Percentiles rank a stretch among this genome's conserved stretches.
phyloP scores from a whole-genome alignment of 2,329 filamentous ascomycete species.

The Juglanconis juglandina region DNA sequence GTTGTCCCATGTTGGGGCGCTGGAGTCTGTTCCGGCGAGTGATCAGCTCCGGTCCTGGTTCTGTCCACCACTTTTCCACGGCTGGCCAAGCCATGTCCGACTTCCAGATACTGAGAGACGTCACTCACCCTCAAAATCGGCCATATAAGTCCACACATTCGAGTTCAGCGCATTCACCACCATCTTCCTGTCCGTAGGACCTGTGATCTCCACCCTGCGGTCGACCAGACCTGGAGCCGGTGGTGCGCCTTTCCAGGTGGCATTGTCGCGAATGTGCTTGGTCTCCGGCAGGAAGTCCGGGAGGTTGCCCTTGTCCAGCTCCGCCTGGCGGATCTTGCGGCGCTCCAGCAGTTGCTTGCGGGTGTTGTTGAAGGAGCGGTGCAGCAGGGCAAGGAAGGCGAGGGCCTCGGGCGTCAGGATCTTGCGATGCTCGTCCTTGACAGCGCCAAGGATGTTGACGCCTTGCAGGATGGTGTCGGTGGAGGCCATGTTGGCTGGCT shows the following conservation, averaged over 20 bases:
- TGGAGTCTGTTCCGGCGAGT: constrained; percentile 64
- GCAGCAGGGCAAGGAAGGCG: constrained; percentile 88
- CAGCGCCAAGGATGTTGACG: constrained; percentile 76
- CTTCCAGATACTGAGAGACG: neutral
- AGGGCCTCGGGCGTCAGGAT: constrained; percentile 88
- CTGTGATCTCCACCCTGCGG: constrained; percentile 93
- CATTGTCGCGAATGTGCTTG: constrained; percentile 88
- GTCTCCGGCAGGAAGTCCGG: constrained; percentile 97
- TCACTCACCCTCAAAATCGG: constrained; percentile 85
- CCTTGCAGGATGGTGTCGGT: constrained; percentile 79
- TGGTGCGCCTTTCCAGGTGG: constrained; percentile 86
- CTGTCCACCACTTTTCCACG: neutral
- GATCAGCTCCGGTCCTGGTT: constrained; percentile 16
- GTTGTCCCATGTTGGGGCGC: constrained; percentile 96
- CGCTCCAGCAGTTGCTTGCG: constrained; percentile 87
- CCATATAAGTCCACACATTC: constrained; percentile 98
- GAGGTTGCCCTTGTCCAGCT: constrained; percentile 84
- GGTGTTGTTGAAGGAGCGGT: constrained; percentile 87
- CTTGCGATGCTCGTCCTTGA: constrained; percentile 78
- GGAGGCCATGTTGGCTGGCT: constrained; percentile 55
- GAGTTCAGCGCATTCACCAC: constrained; percentile 96
- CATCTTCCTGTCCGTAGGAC: constrained; percentile 98
- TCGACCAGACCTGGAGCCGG: constrained; percentile 91
- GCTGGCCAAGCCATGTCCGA: neutral
- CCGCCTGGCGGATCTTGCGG: constrained; percentile 80